phyloP scores from a whole-genome alignment of 805 yeast genomes.

The Saccharomycopsis guyanensis region DNA sequence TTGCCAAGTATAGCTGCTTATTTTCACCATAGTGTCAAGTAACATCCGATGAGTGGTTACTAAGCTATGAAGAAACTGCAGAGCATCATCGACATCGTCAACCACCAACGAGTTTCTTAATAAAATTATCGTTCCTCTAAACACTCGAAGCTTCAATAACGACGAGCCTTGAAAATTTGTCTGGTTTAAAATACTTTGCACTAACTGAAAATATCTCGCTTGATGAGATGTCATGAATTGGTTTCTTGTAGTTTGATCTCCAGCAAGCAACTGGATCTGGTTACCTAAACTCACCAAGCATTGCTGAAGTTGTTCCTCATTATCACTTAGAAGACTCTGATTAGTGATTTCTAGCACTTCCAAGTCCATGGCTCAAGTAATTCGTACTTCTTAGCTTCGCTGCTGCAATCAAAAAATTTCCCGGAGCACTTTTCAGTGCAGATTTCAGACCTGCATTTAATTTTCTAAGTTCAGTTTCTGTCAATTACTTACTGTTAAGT shows the following conservation, averaged over 20 bases:
- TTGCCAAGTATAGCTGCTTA: neutral
- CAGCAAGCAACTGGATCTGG: neutral
- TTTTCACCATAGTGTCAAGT: neutral
- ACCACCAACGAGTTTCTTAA: conserved; percentile 37
- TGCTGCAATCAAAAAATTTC: no score
- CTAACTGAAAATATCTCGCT: neutral
- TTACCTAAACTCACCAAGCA: neutral
- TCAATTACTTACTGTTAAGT: no score
- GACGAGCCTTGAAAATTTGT: neutral
- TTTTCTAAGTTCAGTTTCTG: no score
- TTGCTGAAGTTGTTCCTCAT: no score
- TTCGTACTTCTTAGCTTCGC: no score
- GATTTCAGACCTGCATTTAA: no score
- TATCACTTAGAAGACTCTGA: no score
- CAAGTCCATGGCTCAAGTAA: no score
- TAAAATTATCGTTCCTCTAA: conserved; percentile 43
- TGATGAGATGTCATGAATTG: neutral
- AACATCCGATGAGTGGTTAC: neutral
- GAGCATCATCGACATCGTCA: neutral
- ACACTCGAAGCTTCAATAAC: conserved; percentile 25
- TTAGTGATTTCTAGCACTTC: no score
- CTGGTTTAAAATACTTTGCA: neutral
- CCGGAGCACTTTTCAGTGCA: no score
- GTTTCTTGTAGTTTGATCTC: neutral
- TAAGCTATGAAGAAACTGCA: neutral